A percentile compares a stretch with the other conserved stretches of the same genome.
Evolutionary conservation across 2,329 filamentous ascomycete genomes (phyloP).

Genomic region (Orbilia brochopaga): DNA sequence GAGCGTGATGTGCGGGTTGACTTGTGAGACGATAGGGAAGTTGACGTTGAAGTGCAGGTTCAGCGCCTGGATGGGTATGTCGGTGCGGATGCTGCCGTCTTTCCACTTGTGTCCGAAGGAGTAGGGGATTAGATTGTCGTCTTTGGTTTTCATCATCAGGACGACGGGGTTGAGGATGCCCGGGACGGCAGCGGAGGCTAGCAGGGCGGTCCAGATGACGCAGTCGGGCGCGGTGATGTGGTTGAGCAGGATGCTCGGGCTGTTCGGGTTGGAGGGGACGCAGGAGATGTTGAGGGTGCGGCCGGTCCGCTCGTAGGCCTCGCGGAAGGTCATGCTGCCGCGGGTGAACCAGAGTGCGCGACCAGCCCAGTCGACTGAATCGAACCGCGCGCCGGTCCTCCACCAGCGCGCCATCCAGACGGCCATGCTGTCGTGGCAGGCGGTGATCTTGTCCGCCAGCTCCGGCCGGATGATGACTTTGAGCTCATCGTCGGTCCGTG

Average conservation of each 20-base stretch:
- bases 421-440: conserved; percentile 75
- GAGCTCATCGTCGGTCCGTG: conserved; percentile 88
- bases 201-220: conserved; percentile 95
- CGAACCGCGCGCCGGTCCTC: conserved; percentile 89
- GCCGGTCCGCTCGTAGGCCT: conserved; percentile 91
- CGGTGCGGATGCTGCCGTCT: conserved; percentile 89
- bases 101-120: conserved; percentile 99
- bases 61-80: conserved; percentile 90
- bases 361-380: conserved; percentile 87
- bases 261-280: conserved; percentile 81
- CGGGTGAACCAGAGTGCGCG: conserved; percentile 87
- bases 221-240: conserved; percentile 95
- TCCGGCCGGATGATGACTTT: conserved; percentile 83
- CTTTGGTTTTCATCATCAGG: conserved; percentile 81
- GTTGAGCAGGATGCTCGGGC: conserved; percentile 83
- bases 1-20: conserved; percentile 96
- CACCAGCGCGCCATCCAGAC: conserved; percentile 83
- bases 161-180: conserved; percentile 95
- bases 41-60: conserved; percentile 99
- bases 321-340: conserved; percentile 90
- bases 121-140: conserved; percentile 82
- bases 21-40: conserved; percentile 86
- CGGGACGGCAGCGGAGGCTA: conserved; percentile 93
- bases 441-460: conserved; percentile 81
- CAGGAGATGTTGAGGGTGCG: conserved; percentile 95